phyloP scores from a whole-genome alignment of 805 yeast genomes.

The Cyberlindnera euphorbiiphila region DNA sequence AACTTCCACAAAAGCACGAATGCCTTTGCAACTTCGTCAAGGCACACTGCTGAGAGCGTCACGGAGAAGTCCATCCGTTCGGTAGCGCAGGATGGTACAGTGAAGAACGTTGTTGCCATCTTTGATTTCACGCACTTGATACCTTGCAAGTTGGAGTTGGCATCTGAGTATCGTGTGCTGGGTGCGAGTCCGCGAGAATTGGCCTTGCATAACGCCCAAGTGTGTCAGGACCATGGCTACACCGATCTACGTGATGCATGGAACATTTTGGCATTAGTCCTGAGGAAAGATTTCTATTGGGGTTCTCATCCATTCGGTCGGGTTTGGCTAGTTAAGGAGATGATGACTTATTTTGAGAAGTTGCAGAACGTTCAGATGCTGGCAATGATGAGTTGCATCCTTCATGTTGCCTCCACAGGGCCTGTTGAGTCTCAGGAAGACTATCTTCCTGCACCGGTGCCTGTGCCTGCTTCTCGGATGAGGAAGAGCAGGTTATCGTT shows the following conservation, averaged over 20 bases:
- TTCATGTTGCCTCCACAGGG: slow-evolving; percentile 28
- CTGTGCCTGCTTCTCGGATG: slow-evolving; percentile 1
- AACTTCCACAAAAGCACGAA: slow-evolving; percentile 9
- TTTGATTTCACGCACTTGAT: slow-evolving; percentile 65
- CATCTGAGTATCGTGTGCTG: slow-evolving; percentile 58
- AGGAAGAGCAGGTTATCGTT: slow-evolving; percentile 13
- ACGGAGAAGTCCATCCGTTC: slow-evolving; percentile 22
- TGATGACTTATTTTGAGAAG: slow-evolving; percentile 61
- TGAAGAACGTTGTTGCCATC: slow-evolving; percentile 51
- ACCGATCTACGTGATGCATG: slow-evolving; percentile 70
- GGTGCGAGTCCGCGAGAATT: slow-evolving; percentile 62
- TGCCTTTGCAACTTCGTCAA: slow-evolving; percentile 3
- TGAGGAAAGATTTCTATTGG: slow-evolving; percentile 56
- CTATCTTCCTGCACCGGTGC: slow-evolving; percentile 7
- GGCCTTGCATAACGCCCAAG: slow-evolving; percentile 65
- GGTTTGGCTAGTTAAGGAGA: slow-evolving; percentile 55
- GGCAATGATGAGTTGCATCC: slow-evolving; percentile 78
- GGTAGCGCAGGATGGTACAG: slow-evolving; percentile 9
- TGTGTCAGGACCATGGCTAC: slow-evolving; percentile 62
- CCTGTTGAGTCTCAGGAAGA: slow-evolving; percentile 7
- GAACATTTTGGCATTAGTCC: slow-evolving; percentile 49
- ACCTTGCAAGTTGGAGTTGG: slow-evolving; percentile 72
- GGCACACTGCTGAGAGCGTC: slow-evolving; percentile 12
- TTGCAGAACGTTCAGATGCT: slow-evolving; percentile 79
- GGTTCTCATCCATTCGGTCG: slow-evolving; percentile 78